Base-by-base conservation (phyloP, 352 stramenopile species). In the Thraustotheca clavata region DNA sequence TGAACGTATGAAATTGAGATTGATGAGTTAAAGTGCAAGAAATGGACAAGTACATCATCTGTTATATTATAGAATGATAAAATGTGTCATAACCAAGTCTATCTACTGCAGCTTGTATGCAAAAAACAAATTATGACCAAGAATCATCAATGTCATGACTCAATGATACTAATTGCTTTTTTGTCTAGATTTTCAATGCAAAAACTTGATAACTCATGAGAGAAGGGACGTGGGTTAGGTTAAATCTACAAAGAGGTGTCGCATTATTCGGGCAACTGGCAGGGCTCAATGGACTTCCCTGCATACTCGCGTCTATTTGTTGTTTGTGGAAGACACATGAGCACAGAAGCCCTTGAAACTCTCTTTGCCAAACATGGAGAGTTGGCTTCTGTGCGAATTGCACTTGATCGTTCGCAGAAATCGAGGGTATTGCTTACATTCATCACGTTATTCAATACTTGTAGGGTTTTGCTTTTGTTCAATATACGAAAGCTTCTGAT, bases 381-480 rank as follows among this genome's bases (percentile, higher is more conserved):
- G 41, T 40, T 65, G 18, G 57, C 27, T 12, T 55, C 36, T 20
- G 57, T 65, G 39, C 57, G 57, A 18, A 55, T 65, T 11, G 57
- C 57, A n/a, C 18, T 65, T 3, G 57, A 65, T 24, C 36, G 57
- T 1, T 65, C 57, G 29, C 46, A 65, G 41, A 65, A 65, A 46
- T 65, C 57, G 9, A 24, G 57, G 38, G 57, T 65, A 52, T 14
- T 18, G 49, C 29, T 22, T n/a, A 1, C 29, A 16, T 4, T 43
- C 16, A 12, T 18, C 20, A 33, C 6, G n/a, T 18, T 5, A 57
- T 33, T 7, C 27, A 14, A 57, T 20, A 16, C 35, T 11, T 24
- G 4, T 54, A 65, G 57, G 57, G 57, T 20, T 65, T 65, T 65
- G 57, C 57, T 5, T 65, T 65, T 54, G 57, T 65, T 27, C 57